These are phyloP conservation scores for Candida sakaeoensis DNA, from an alignment of 805 yeast species.

Conservation along the genomic window DNA sequence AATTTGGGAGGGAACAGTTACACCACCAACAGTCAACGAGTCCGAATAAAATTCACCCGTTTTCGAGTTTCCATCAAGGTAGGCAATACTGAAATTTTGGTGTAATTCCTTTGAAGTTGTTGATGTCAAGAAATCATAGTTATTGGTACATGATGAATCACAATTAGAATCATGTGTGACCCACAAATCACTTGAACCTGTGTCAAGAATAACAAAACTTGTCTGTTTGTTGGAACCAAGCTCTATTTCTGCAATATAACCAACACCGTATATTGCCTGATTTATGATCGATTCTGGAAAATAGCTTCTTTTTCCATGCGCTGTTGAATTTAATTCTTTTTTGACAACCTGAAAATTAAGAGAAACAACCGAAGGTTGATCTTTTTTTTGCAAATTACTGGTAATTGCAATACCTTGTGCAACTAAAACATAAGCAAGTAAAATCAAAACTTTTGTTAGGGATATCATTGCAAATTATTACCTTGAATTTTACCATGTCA, in stretches of 20 bases:
- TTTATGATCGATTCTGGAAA: conserved; percentile 1
- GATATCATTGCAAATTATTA: conserved; percentile 8
- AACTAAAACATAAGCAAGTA: conserved; percentile 9
- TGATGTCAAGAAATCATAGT: conserved; percentile 13
- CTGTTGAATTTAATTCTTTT: background rate
- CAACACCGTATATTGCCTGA: conserved; percentile 1
- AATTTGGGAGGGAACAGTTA: conserved; percentile 12
- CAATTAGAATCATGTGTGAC: conserved; percentile 20
- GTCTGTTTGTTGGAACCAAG: conserved; percentile 15
- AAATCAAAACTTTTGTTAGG: background rate
- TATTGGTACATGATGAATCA: conserved; percentile 8
- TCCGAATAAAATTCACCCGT: conserved; percentile 16
- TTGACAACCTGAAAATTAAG: conserved; percentile 8
- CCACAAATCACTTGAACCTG: conserved; percentile 28
- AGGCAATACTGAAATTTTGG: conserved; percentile 9
- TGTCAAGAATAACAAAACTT: conserved; percentile 19
- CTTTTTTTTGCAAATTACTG: conserved; percentile 1
- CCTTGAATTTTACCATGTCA: too few species aligned
- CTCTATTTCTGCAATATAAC: conserved; percentile 3
- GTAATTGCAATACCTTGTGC: conserved; percentile 9
- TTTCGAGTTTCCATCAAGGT: conserved; percentile 11
- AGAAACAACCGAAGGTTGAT: conserved; percentile 1
- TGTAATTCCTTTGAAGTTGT: conserved; percentile 8
- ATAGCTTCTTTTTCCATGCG: conserved; percentile 3
- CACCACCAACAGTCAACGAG: conserved; percentile 12